Conservation (phyloP, 2,329 filamentous ascomycete genomes). For the Fusarium pseudonygamai region DNA sequence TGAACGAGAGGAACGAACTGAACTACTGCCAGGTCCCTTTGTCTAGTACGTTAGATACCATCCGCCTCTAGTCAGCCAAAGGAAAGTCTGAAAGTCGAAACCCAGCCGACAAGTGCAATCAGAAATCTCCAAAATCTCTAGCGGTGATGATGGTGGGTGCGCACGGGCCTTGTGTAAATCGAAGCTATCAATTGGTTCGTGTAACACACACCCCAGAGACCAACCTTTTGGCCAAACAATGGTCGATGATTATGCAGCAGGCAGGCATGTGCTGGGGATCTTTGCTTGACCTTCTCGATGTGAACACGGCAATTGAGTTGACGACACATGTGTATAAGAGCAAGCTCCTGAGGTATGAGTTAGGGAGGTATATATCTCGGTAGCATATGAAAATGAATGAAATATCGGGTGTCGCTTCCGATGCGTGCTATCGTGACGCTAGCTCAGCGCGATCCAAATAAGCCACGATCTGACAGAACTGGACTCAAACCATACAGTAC, state of each 20-base stretch:
- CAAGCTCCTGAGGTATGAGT: not conserved
- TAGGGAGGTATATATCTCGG: not conserved
- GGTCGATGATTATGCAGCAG: not conserved
- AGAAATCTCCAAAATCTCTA: not conserved
- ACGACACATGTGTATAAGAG: not conserved
- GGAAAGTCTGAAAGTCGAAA: not conserved
- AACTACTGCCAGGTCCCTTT: conserved; percentile 13
- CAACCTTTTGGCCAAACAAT: not conserved
- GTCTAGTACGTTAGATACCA: not conserved
- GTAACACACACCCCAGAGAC: not conserved
- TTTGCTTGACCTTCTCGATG: not conserved
- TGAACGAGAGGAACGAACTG: not conserved
- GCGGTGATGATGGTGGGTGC: conserved; percentile 29
- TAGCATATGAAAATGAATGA: not conserved
- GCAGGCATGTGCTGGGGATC: not conserved
- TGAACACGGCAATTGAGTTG: conserved; percentile 6
- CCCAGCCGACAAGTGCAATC: not conserved
- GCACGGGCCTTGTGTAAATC: conserved; percentile 1
- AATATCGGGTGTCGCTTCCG: not conserved
- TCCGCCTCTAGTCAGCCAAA: not conserved
- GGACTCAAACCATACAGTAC: not conserved
- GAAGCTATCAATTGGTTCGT: not conserved
- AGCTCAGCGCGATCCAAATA: not conserved
- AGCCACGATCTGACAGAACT: not conserved
- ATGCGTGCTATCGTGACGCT: not conserved